Evolutionary conservation across 1,139 yeast genomes (phyloP).

Genomic region (Hemisphaericaspora subhashii): DNA sequence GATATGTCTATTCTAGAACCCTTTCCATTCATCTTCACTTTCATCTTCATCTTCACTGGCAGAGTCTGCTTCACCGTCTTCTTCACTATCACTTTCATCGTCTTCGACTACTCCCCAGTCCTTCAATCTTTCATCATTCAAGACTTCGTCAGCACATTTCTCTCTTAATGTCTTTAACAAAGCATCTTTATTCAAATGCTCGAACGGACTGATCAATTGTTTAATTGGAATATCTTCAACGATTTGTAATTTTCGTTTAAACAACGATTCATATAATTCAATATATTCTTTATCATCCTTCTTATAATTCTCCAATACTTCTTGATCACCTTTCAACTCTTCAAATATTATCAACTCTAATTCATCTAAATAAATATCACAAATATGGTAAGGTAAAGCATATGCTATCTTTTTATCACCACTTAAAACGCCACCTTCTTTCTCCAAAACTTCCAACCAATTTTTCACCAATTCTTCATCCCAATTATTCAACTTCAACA

Average conservation of each 20-base stretch:
- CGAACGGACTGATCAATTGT: constrained; percentile 58
- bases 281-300: constrained; percentile 24
- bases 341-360: constrained; percentile 64
- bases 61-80: constrained; percentile 17
- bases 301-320: constrained; percentile 35
- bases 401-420: constrained; percentile 62
- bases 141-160: constrained; percentile 64
- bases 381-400: constrained; percentile 81
- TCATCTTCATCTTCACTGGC: constrained; percentile 21
- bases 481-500: constrained; percentile 60
- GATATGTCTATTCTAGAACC: constrained; percentile 19
- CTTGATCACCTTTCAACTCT: constrained; percentile 40
- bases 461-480: constrained; percentile 43
- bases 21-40: constrained; percentile 34
- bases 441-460: constrained; percentile 45
- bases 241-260: constrained; percentile 27
- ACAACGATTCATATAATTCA: constrained; percentile 27
- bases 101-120: constrained; percentile 61
- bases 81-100: constrained; percentile 22
- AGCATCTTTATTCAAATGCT: constrained; percentile 48
- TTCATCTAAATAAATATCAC: constrained; percentile 85
- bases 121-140: constrained; percentile 61
- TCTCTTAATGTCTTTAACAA: constrained; percentile 64
- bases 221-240: constrained; percentile 54
- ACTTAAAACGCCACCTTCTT: constrained; percentile 52